Evolutionary conservation across 257 asterid genomes (phyloP).

Genomic region (Solanum paucissectum): DNA sequence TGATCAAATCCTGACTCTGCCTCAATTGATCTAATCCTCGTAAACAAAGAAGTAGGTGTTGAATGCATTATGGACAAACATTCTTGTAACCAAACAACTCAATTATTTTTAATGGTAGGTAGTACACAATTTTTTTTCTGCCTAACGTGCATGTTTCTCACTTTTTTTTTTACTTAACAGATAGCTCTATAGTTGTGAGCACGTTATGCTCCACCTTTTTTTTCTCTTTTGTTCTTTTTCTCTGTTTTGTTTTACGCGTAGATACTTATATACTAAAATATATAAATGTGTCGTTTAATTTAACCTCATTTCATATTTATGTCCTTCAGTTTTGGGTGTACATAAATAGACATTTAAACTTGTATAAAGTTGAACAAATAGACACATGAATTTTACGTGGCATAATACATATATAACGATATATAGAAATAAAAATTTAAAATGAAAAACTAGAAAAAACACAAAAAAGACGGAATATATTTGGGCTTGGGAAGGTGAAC

Average conservation of each 20-base stretch:
- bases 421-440: neutral
- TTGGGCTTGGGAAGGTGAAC: neutral
- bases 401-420: no score
- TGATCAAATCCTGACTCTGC: neutral
- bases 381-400: rapidly evolving
- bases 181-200: neutral
- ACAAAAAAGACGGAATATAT: neutral
- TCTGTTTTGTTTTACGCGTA: neutral
- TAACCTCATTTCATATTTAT: no score
- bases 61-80: neutral
- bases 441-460: neutral
- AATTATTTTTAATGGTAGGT: neutral
- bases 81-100: neutral
- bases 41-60: neutral
- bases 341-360: no score
- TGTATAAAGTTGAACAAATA: no score
- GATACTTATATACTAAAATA: neutral
- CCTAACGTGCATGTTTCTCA: neutral
- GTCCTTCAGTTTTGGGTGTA: rapidly evolving
- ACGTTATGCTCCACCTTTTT: neutral
- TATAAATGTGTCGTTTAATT: no score
- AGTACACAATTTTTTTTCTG: neutral
- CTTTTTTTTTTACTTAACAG: neutral
- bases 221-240: neutral
- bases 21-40: neutral